phyloP scores from a whole-genome alignment of 768 basidiomycete species.

The Exsudoporus frostii region DNA sequence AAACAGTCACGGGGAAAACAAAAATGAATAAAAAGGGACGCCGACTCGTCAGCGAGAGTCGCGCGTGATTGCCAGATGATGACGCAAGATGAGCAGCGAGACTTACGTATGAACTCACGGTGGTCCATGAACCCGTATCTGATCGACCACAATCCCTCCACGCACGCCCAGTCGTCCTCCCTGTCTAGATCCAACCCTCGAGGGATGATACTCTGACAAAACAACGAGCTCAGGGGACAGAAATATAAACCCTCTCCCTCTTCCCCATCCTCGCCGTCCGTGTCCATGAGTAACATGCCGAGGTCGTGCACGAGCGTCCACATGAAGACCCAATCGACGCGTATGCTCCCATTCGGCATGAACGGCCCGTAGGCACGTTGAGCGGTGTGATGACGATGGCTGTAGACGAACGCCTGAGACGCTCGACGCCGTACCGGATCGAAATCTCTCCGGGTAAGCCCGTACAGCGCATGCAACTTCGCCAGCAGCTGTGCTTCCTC shows the following conservation, averaged over 20 bases:
- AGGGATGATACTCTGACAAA: constrained; percentile 50
- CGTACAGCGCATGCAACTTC: constrained; percentile 54
- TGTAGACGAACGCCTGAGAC: constrained; percentile 59
- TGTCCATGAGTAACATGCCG: constrained; percentile 49
- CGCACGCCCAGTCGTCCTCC: constrained; percentile 35
- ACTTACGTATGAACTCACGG: constrained; percentile 59
- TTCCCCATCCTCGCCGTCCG: constrained; percentile 33
- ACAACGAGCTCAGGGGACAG: constrained; percentile 47
- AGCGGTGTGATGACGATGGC: constrained; percentile 52
- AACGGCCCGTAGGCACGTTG: constrained; percentile 59
- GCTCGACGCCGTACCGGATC: constrained; percentile 30
- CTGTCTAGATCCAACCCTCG: constrained; percentile 32
- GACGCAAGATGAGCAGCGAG: background rate
- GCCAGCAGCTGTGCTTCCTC: constrained; percentile 46
- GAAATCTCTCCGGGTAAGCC: constrained; percentile 49
- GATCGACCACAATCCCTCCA: constrained; percentile 57
- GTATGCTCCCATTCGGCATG: constrained; percentile 38
- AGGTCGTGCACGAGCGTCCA: constrained; percentile 54
- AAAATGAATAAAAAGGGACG: too few relatives aligned
- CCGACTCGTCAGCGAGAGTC: constrained; percentile 7
- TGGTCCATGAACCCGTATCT: constrained; percentile 73
- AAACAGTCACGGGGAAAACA: too few relatives aligned
- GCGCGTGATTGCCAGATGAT: background rate
- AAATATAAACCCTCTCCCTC: constrained; percentile 33
- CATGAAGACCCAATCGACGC: constrained; percentile 60